Percentiles rank a stretch among this genome's conserved stretches.
Evolutionary conservation across 2,329 filamentous ascomycete species (phyloP).

Genomic region (Talaromyces amestolkiae): DNA sequence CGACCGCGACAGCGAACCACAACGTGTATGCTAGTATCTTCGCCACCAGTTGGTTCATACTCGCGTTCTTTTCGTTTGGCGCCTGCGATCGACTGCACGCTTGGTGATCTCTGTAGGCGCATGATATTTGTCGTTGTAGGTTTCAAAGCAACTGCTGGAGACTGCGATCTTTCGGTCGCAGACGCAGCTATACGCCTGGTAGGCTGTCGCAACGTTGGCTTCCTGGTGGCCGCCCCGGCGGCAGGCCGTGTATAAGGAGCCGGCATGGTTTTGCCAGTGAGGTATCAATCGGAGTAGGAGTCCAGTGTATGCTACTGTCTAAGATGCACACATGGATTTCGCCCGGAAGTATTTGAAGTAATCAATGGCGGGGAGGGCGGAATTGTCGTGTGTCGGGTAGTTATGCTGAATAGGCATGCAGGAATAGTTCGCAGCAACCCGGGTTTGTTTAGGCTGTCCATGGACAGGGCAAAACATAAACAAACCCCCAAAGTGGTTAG

Average conservation of each 20-base stretch:
- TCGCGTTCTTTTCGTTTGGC: constrained; percentile 85
- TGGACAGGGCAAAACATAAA: constrained; percentile 33
- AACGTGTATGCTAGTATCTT: constrained; percentile 96
- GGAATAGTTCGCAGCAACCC: neutral
- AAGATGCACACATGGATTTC: neutral
- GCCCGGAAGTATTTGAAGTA: neutral
- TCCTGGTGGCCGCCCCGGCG: constrained; percentile 49
- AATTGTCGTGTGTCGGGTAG: neutral
- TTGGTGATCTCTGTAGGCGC: constrained; percentile 43
- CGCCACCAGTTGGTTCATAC: constrained; percentile 66
- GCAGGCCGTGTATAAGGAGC: constrained; percentile 51
- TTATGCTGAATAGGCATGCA: constrained; percentile 7
- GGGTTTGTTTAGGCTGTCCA: constrained; percentile 15
- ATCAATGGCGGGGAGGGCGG: neutral
- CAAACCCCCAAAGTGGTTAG: constrained; percentile 27
- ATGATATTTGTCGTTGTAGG: constrained; percentile 49
- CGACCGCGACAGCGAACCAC: constrained; percentile 92
- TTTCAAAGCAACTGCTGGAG: constrained; percentile 68
- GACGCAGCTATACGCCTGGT: constrained; percentile 54
- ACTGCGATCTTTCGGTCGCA: constrained; percentile 57
- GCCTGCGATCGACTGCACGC: constrained; percentile 52
- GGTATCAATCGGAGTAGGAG: neutral
- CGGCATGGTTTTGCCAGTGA: constrained; percentile 46
- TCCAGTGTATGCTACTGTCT: neutral
- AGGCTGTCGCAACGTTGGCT: constrained; percentile 51